Percentiles rank a stretch among this genome's conserved stretches.
Conservation (phyloP, 2,329 filamentous ascomycete genomes). For the Pseudopithomyces maydicus region DNA sequence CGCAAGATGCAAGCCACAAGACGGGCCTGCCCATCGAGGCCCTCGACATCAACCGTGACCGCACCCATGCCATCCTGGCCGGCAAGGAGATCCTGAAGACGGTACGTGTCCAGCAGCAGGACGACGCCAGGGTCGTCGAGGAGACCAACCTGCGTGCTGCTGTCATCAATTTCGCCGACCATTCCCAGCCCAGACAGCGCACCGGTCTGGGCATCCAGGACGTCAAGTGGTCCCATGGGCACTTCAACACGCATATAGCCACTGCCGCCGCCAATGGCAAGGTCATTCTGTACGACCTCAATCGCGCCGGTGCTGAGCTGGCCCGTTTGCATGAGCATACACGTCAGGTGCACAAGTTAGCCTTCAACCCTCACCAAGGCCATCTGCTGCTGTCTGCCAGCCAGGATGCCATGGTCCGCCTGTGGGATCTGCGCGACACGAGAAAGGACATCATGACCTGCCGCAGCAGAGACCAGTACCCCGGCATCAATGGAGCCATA, state of each 20-base stretch:
- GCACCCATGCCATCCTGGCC: conserved; percentile 67
- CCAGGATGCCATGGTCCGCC: conserved; percentile 66
- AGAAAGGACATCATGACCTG: conserved; percentile 57
- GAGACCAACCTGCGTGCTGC: conserved; percentile 67
- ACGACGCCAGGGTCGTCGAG: conserved; percentile 62
- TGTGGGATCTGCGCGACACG: conserved; percentile 67
- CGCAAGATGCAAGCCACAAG: conserved; percentile 63
- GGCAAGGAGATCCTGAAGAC: conserved; percentile 71
- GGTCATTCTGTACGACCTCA: conserved; percentile 68
- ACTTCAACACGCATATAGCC: conserved; percentile 64
- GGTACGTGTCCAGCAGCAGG: conserved; percentile 57
- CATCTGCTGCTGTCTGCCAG: conserved; percentile 67
- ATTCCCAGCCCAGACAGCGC: conserved; percentile 56
- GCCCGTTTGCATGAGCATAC: conserved; percentile 67
- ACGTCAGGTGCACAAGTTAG: conserved; percentile 68
- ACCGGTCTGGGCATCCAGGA: conserved; percentile 67
- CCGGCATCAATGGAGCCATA: conserved; percentile 64
- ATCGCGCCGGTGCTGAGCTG: conserved; percentile 64
- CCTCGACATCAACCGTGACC: conserved; percentile 66
- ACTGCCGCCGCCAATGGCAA: conserved; percentile 69
- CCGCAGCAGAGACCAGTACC: conserved; percentile 60
- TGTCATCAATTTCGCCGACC: conserved; percentile 62
- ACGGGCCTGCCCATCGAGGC: conserved; percentile 69
- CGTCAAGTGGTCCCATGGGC: conserved; percentile 70
- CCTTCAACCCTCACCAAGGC: conserved; percentile 67